Evolutionary conservation across 2,329 filamentous ascomycete species (phyloP), one percentile per base, ranked within the genome.

Genomic region (Neurospora sp.): DNA sequence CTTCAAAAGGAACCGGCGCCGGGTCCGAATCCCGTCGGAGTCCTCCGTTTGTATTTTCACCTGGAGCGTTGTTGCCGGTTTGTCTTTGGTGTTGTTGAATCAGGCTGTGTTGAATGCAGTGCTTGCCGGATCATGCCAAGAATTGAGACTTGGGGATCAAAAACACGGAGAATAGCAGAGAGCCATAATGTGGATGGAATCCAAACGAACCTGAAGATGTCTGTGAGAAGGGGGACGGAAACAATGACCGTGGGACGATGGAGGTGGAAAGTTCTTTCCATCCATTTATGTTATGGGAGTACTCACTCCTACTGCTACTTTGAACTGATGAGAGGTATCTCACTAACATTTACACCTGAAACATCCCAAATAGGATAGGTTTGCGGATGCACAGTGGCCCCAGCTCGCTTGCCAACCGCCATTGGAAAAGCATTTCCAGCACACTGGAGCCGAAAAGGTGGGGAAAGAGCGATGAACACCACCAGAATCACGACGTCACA

Each of bases 211-310:
- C 19, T 23, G 19, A 43, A 43, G 41, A 52, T 52, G n/a, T 52
- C 19, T 52, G 19, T 52, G 43, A 52, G 15, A 52, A 28, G 6
- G 28, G 28, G 4, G 28, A 28, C 28, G 28, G 28, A 28, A 28
- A 28, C 28, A 10, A 62, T 36, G 52, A 62, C 15, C 11, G 19
- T 33, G 69, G 70, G 71, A 72, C 69, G 57, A 57, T 8, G 17
- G 57, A 38, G n/a, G 6, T 17, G 19, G 52, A 68, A 57, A 68
- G 66, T 65, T 43, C 28, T 28, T 28, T 28, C 28, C 28, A 28
- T 28, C 28, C 28, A 28, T 28, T 28, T 28, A 28, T 28, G 28
- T 46, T 46, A 46, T 11, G 41, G 8, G 11, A 46, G 41, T 46
- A 46, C 41, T 11, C 41, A 19, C n/a, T 19, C 0, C 8, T 19